phyloP scores from a whole-genome alignment of 345 rosid genomes.

The Geranium brycei region DNA sequence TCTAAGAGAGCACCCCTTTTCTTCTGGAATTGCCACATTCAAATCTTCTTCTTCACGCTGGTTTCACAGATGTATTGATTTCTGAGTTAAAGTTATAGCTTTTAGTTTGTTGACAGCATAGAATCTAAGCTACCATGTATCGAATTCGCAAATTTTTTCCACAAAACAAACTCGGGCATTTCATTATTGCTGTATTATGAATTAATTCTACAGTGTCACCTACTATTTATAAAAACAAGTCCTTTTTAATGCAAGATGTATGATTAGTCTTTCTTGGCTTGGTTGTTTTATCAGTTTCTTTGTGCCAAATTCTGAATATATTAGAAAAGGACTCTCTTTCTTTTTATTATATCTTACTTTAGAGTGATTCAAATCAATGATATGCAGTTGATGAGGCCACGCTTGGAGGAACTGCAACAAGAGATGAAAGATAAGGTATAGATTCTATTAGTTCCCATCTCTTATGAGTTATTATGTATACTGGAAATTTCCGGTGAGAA shows the following conservation, averaged over 20 bases:
- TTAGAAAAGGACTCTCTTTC: neutral
- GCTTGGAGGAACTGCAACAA: conserved; percentile 24
- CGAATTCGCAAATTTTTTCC: neutral
- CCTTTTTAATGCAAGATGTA: neutral
- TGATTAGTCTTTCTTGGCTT: no score
- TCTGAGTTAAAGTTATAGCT: neutral
- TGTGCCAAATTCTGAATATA: neutral
- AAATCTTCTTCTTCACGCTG: neutral
- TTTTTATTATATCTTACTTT: neutral
- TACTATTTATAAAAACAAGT: neutral
- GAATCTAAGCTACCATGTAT: neutral
- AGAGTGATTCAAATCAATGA: conserved; percentile 2
- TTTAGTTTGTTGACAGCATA: neutral
- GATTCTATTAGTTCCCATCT: neutral
- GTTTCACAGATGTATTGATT: no score
- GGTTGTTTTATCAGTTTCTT: neutral
- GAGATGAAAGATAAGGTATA: conserved; percentile 25
- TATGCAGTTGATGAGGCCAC: conserved; percentile 33
- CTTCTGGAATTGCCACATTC: neutral
- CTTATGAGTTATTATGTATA: neutral
- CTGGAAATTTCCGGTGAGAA: neutral
- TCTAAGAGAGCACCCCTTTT: no score
- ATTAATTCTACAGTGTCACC: neutral
- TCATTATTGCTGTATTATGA: neutral
- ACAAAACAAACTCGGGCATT: no score